Base-by-base conservation (phyloP, 148 eudicot genomes). In the Fagopyrum esculentum region DNA sequence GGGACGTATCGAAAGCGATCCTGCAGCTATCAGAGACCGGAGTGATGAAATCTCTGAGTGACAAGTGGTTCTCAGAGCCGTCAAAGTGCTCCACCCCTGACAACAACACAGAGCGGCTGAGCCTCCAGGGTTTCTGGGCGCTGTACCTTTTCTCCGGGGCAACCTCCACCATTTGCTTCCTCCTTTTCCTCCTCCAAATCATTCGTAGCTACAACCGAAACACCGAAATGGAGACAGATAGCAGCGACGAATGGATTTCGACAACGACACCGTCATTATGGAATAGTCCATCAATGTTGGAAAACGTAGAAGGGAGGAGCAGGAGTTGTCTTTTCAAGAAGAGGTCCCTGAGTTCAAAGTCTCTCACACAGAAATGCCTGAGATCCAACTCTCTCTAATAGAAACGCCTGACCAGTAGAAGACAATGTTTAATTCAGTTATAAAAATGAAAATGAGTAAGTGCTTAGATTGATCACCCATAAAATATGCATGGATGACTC, bases 1-100 rank as follows among this genome's bases (percentile, higher is more conserved):
- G 70, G 0, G 85, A 85, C 70, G 76, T 83, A 5, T 87, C 87
- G 0, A 71, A 75, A 72, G 90, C 88, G 49, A 87, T 87, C 50
- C 78, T 87, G 26, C 69, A 6, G 5, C 72, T 87, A 1, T 47
- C 79, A 1, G 88, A 87, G 68, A 77, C 78, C 5, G 85, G 85
- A 0, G 73, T n/a, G 61, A 79, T 87, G 1, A 74, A 77, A n/a
- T 51, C 51, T 10, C 45, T 87, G 44, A 77, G 85, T 46, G 46
- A 74, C 17, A 60, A 87, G 44, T 85, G 82, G 85, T 77, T 86
- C 63, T 15, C 74, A 10, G 44, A 69, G 2, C 73, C 81, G 0
- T 15, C 35, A 4, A 76, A 72, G 51, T 83, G 85, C 66, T 51
- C 75, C 55, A 40, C 40, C 9, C 17, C 80, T 8, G 59, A 73